A percentile compares a stretch with the other conserved stretches of the same genome.
These are phyloP conservation scores for Pythium rishiriense DNA, from an alignment of 352 stramenopile genomes.

Conservation along the genomic window DNA sequence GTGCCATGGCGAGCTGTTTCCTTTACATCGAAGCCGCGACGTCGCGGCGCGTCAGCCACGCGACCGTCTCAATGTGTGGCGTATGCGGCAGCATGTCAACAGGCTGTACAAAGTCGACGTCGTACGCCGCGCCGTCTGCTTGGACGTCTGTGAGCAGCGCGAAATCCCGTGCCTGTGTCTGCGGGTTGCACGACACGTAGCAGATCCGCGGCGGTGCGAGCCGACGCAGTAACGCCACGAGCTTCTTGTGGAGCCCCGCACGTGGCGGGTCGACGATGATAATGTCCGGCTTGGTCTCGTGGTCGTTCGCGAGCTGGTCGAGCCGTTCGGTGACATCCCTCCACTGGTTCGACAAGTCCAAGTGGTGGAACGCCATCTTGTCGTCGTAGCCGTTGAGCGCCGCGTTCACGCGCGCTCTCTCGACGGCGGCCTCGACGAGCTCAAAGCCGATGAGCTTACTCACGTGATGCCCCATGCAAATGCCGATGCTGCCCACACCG, in stretches of 20 bases:
- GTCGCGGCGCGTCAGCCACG: constrained; percentile 42
- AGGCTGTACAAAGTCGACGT: constrained; percentile 50
- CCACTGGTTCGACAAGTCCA: constrained; percentile 62
- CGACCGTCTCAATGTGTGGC: constrained; percentile 76
- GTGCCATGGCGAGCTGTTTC: too few species aligned
- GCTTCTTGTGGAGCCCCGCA: constrained; percentile 65
- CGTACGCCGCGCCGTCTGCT: constrained; percentile 30
- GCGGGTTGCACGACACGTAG: constrained; percentile 81
- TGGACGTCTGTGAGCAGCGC: constrained; percentile 37
- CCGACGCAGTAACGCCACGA: constrained; percentile 52
- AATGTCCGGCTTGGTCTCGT: constrained; percentile 42
- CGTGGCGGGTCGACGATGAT: constrained; percentile 78
- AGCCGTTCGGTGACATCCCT: constrained; percentile 38
- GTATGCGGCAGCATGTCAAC: constrained; percentile 85
- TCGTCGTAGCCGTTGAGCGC: constrained; percentile 57
- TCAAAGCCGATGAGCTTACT: constrained; percentile 68
- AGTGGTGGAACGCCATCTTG: constrained; percentile 64
- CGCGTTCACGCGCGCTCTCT: constrained; percentile 56
- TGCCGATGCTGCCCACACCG: constrained; percentile 77
- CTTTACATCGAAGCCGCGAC: not conserved
- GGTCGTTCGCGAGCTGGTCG: constrained; percentile 17
- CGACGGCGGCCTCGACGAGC: constrained; percentile 56
- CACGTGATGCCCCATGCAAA: constrained; percentile 56
- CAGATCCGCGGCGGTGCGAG: constrained; percentile 52
- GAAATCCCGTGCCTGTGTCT: constrained; percentile 62